Conservation (phyloP, 1,139 yeast genomes). For the Neolecta irregularis region DNA sequence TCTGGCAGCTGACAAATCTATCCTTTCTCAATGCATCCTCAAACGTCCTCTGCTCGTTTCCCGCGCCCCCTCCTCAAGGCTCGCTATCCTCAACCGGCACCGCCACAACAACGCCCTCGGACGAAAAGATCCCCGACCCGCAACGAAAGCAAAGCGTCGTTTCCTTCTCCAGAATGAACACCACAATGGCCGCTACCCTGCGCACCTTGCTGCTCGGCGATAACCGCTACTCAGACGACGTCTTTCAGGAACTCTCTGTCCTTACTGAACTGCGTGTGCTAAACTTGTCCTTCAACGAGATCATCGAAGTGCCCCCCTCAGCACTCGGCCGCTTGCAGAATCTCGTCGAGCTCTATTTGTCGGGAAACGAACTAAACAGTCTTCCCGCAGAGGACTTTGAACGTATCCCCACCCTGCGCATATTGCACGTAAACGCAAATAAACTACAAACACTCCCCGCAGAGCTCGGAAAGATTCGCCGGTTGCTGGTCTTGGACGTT, state of each 20-base stretch:
- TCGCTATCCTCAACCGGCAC: background rate
- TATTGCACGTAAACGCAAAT: slow-evolving; percentile 65
- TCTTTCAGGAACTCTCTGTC: slow-evolving; percentile 52
- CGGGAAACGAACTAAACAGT: slow-evolving; percentile 69
- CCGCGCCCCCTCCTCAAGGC: slow-evolving; percentile 27
- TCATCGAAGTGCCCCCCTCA: slow-evolving; percentile 67
- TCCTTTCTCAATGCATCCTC: slow-evolving; percentile 61
- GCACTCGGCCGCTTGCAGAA: slow-evolving; percentile 43
- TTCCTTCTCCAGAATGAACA: too few species aligned
- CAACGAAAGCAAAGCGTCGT: too few species aligned
- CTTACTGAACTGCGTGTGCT: slow-evolving; percentile 45
- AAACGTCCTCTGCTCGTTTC: slow-evolving; percentile 54
- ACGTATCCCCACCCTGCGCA: slow-evolving; percentile 39
- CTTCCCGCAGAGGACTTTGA: slow-evolving; percentile 80
- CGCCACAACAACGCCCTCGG: slow-evolving; percentile 3
- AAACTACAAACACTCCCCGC: slow-evolving; percentile 79
- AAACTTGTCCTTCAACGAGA: slow-evolving; percentile 69
- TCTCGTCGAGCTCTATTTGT: slow-evolving; percentile 54
- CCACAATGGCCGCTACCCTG: slow-evolving; percentile 29
- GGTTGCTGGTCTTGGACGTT: slow-evolving; percentile 63
- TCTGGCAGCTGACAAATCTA: slow-evolving; percentile 50
- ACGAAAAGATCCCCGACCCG: slow-evolving; percentile 2
- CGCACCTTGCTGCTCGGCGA: slow-evolving; percentile 56
- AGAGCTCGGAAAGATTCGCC: slow-evolving; percentile 56
- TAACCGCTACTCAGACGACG: slow-evolving; percentile 65